These are phyloP conservation scores for Yamagishiella unicocca DNA, from an alignment of 139 green algal species.

Conservation along the genomic window DNA sequence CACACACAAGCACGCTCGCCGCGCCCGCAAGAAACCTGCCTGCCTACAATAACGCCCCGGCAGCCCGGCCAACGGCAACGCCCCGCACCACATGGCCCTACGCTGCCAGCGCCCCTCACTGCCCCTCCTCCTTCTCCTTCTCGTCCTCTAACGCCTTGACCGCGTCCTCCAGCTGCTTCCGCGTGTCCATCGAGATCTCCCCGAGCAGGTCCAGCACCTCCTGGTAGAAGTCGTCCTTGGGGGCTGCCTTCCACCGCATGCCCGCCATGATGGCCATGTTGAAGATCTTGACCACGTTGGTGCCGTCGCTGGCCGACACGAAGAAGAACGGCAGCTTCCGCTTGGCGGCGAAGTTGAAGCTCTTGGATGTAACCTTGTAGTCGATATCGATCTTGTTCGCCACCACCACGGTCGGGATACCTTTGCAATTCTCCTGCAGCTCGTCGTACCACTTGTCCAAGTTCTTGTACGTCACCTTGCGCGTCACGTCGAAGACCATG, in stretches of 20 bases:
- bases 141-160: constrained; percentile 59
- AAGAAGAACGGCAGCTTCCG: constrained; percentile 79
- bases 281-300: constrained; percentile 83
- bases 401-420: constrained; percentile 75
- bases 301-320: constrained; percentile 75
- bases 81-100: too few species aligned
- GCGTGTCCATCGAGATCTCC: constrained; percentile 64
- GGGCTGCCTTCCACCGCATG: constrained; percentile 67
- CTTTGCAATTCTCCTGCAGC: constrained; percentile 71
- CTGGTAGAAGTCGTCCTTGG: constrained; percentile 75
- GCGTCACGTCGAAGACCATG: constrained; percentile 82
- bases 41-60: too few species aligned
- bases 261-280: constrained; percentile 65
- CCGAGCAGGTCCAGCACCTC: constrained; percentile 71
- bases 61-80: too few species aligned
- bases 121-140: constrained; percentile 42
- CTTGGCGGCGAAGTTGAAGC: constrained; percentile 75
- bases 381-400: constrained; percentile 84
- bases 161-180: constrained; percentile 55
- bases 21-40: too few species aligned
- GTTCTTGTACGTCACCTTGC: constrained; percentile 81
- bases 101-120: too few species aligned
- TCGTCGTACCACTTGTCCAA: constrained; percentile 67
- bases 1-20: too few species aligned
- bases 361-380: constrained; percentile 73